Evolutionary conservation across 2,329 filamentous ascomycete genomes (phyloP).

Genomic region (Huntiella abstrusa): DNA sequence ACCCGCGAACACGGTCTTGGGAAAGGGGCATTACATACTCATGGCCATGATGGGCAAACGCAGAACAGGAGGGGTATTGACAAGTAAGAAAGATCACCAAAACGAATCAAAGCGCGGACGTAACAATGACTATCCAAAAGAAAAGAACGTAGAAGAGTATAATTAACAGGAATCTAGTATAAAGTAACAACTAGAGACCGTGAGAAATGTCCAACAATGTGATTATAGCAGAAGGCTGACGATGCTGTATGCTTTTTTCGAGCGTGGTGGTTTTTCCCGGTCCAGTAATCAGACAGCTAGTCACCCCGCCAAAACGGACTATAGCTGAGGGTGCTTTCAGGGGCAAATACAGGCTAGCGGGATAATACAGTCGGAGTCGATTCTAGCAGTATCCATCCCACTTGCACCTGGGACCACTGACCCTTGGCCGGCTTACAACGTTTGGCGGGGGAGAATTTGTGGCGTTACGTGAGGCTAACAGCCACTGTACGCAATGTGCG

Average conservation of each 20-base stretch:
- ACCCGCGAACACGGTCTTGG: no score
- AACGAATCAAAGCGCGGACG: constrained; percentile 1
- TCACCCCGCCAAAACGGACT: constrained; percentile 8
- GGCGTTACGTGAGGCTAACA: no score
- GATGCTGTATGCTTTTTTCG: constrained; percentile 10
- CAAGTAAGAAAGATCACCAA: constrained; percentile 4
- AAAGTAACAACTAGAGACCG: background rate
- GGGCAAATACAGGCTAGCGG: background rate
- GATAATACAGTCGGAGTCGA: no score
- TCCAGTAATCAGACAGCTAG: constrained; percentile 3
- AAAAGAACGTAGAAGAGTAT: background rate
- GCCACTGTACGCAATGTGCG: no score
- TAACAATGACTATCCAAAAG: background rate
- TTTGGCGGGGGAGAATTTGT: no score
- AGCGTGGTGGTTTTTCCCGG: constrained; percentile 11
- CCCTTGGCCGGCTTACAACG: no score
- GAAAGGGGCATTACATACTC: constrained; percentile 19
- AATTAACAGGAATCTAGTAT: constrained; percentile 3
- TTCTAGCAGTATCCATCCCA: no score
- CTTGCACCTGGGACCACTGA: no score
- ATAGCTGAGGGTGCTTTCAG: background rate
- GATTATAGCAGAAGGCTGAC: constrained; percentile 10
- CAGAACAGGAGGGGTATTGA: constrained; percentile 10
- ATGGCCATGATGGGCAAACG: constrained; percentile 19
- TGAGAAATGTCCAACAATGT: constrained; percentile 1